These are phyloP conservation scores for Rhodotorula sphaerocarpa DNA, from an alignment of 768 basidiomycete genomes.

Conservation along the genomic window DNA sequence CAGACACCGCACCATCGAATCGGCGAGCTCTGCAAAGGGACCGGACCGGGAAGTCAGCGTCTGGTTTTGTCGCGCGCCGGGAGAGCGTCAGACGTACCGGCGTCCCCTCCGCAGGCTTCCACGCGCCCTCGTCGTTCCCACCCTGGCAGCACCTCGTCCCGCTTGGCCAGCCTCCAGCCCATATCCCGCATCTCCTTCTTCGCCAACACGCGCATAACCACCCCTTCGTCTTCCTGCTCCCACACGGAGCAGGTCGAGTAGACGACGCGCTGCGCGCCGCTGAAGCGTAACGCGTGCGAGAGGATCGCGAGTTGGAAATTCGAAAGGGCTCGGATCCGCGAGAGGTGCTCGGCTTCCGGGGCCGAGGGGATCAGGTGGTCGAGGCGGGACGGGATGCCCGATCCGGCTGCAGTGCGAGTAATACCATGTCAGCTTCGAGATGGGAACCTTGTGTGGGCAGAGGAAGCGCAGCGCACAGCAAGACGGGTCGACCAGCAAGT, in stretches of 20 bases:
- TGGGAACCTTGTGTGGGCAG: constrained; percentile 52
- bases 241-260: constrained; percentile 98
- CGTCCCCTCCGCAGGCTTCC: constrained; percentile 53
- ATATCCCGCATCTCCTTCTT: constrained; percentile 59
- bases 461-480: constrained; percentile 65
- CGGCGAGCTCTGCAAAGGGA: constrained; percentile 51
- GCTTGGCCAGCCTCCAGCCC: constrained; percentile 62
- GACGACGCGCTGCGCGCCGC: constrained; percentile 67
- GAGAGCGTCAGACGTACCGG: constrained; percentile 16
- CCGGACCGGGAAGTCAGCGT: background rate
- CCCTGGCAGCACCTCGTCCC: constrained; percentile 59
- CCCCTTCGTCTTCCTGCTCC: constrained; percentile 83
- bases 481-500: constrained; percentile 90
- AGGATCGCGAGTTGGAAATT: constrained; percentile 85
- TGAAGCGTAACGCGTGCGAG: constrained; percentile 89
- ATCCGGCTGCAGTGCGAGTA: constrained; percentile 27
- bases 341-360: constrained; percentile 45
- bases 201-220: constrained; percentile 61
- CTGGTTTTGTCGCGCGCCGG: background rate
- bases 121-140: constrained; percentile 75
- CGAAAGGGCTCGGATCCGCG: constrained; percentile 72
- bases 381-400: constrained; percentile 42
- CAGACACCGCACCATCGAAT: constrained; percentile 44
- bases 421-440: background rate
- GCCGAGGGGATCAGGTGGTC: constrained; percentile 51